Evolutionary conservation across 805 yeast genomes (phyloP), one percentile per base, ranked within the genome.

Genomic region (Kazachstania psychrophila): DNA sequence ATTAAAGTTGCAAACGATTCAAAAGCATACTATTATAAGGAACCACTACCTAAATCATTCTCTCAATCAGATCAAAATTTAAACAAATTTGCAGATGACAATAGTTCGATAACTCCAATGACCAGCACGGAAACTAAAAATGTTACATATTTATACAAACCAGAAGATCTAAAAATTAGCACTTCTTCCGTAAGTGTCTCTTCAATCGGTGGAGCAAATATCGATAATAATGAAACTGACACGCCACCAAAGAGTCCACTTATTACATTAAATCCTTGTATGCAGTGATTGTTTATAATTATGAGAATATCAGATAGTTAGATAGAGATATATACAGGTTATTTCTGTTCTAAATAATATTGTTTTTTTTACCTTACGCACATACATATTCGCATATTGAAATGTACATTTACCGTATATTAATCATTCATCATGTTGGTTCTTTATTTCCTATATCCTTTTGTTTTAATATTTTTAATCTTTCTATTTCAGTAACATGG

Each of bases 1-100:
- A 31, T 58, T 31, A 51, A 43, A 37, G 48, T 56, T 36, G 44
- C 44, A 12, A 40, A 44, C 12, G 50, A 52, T 31, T 41, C 49
- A 12, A 45, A 53, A 36, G 33, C 44, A 18, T 51, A 52, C 35
- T 47, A 43, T 31, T 58, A 58, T 36, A 44, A 51, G 39, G 62
- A 58, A 33, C 62, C 62, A 11, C 32, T 49, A 30, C 62, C 62
- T 4, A 44, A 43, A 32, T 28, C 33, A 28, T 23, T 29, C 19
- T 35, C 38, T 7, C 32, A 28, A 15, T 5, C 24, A 8, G 30
- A 31, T 23, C 5, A 23, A 9, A 24, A 22, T 19, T 24, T 22
- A n/a, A n/a, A n/a, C n/a, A n/a, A n/a, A n/a, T n/a, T n/a, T n/a
- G n/a, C n/a, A n/a, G n/a, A n/a, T n/a, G n/a, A 8, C 8, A 31